phyloP scores from a whole-genome alignment of 1,139 yeast genomes.

The Yamadazyma triangularis region DNA sequence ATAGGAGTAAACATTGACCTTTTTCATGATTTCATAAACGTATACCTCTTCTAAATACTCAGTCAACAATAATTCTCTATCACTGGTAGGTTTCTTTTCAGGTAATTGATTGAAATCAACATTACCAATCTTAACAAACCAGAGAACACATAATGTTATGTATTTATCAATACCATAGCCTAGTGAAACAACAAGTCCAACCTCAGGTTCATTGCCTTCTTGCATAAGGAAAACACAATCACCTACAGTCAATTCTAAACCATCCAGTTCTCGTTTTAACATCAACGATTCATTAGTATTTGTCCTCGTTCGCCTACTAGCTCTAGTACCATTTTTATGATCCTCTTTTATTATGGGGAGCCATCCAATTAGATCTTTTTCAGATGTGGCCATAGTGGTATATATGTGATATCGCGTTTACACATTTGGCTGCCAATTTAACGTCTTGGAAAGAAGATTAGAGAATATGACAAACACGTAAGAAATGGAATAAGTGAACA shows the following conservation, averaged over 20 bases:
- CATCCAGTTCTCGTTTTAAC: background rate
- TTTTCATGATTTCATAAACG: background rate
- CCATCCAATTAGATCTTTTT: background rate
- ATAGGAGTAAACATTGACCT: background rate
- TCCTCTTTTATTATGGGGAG: background rate
- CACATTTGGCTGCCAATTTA: too few relatives aligned
- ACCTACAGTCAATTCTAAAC: background rate
- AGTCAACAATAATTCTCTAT: conserved; percentile 1
- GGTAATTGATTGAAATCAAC: background rate
- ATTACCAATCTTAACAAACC: background rate
- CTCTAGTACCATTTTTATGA: background rate
- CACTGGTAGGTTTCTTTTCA: background rate
- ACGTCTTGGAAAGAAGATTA: too few relatives aligned
- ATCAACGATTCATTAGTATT: background rate
- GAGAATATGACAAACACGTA: too few relatives aligned
- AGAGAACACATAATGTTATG: background rate
- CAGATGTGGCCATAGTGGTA: background rate
- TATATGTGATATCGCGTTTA: too few relatives aligned
- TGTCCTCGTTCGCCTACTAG: background rate
- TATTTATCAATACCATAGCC: background rate
- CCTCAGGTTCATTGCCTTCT: background rate
- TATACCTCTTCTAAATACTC: background rate
- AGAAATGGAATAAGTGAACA: too few relatives aligned
- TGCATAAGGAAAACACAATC: background rate
- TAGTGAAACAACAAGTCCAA: background rate